Evolutionary conservation across 306 rosid species (phyloP).

Genomic region (Benincasa hispida): DNA sequence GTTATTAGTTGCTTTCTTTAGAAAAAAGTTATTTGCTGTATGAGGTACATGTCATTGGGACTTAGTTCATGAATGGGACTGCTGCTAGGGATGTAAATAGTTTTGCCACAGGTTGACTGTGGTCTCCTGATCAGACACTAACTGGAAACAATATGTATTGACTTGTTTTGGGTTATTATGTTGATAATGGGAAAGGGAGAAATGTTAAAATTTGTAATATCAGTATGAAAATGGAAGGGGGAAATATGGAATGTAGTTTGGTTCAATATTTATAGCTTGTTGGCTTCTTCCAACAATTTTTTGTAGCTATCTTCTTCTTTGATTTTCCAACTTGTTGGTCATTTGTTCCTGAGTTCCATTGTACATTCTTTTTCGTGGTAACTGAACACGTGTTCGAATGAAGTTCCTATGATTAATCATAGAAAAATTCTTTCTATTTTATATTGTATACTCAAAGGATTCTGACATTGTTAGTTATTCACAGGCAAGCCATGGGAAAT

Average conservation of each 20-base stretch:
- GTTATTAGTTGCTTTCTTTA: not conserved
- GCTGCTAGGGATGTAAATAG: not conserved
- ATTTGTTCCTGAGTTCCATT: not conserved
- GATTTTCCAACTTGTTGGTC: not conserved
- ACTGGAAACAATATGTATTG: not conserved
- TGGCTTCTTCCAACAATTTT: not conserved
- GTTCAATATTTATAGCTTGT: not conserved
- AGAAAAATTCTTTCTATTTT: not conserved
- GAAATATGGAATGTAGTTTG: not conserved
- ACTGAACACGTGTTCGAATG: not conserved
- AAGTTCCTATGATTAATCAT: not conserved
- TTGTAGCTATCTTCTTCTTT: not conserved
- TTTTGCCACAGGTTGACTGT: not conserved
- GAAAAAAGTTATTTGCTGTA: not conserved
- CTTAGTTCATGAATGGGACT: not conserved
- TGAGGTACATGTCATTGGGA: not conserved
- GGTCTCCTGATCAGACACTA: not conserved
- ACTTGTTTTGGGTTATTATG: not conserved
- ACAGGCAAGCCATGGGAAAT: constrained; percentile 94
- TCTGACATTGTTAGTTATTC: constrained; percentile 20
- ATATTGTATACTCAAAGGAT: not conserved
- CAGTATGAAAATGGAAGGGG: not conserved
- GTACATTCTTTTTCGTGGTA: not conserved
- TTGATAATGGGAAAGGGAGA: not conserved
- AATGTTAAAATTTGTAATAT: not conserved